Evolutionary conservation across 345 rosid genomes (phyloP).

Genomic region (Populus alba): DNA sequence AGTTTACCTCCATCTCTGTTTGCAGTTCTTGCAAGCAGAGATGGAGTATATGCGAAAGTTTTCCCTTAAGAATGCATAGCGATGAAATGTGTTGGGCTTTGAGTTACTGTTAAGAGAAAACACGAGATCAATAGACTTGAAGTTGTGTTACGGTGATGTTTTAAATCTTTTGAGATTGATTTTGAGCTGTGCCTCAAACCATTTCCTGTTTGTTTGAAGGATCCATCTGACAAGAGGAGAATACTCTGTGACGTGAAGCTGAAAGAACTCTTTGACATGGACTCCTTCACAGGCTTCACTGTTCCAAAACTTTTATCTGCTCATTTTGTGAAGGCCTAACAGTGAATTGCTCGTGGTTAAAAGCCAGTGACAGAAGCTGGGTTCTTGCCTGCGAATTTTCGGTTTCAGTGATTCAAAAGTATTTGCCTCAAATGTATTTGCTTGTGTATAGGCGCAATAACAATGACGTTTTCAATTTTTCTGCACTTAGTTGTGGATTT

Average conservation of each 20-base stretch:
- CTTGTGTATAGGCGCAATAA: not conserved
- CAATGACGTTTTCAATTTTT: no score
- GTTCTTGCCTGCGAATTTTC: not conserved
- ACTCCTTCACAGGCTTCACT: slow-evolving; percentile 19
- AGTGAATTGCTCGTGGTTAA: not conserved
- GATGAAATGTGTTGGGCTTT: not conserved
- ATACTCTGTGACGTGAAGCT: slow-evolving; percentile 21
- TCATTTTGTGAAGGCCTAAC: slow-evolving; percentile 22
- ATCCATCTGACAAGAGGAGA: slow-evolving; percentile 29
- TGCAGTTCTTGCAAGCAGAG: not conserved
- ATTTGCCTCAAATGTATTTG: not conserved
- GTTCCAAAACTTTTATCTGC: slow-evolving; percentile 19
- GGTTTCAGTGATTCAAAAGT: no score
- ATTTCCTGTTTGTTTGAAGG: slow-evolving; percentile 19
- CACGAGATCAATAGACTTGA: not conserved
- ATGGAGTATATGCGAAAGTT: no score
- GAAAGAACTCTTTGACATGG: slow-evolving; percentile 26
- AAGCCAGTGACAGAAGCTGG: not conserved
- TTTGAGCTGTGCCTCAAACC: not conserved
- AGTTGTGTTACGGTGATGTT: not conserved
- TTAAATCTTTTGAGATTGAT: not conserved
- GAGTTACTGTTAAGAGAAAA: not conserved
- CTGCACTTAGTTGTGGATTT: not conserved
- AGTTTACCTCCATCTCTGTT: not conserved
- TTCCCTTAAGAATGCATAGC: not conserved